These are phyloP conservation scores for Thalassiosira livingstoniorum DNA, from an alignment of 352 stramenopile genomes.

Conservation along the genomic window DNA sequence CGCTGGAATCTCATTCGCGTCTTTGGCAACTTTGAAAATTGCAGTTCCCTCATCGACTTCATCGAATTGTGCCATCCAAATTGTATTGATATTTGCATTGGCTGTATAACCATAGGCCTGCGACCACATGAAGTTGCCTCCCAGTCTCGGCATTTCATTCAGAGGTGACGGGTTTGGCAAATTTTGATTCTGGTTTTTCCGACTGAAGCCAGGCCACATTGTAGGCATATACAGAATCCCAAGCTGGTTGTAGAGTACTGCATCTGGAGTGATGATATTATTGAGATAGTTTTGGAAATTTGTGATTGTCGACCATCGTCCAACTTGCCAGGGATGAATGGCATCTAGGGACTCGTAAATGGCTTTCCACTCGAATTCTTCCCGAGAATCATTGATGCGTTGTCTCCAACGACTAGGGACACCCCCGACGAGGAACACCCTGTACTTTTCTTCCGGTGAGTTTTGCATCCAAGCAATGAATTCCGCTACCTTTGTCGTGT, in stretches of 20 bases:
- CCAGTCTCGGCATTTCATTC: conserved; percentile 55
- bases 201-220: conserved; percentile 57
- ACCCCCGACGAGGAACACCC: conserved; percentile 62
- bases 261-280: conserved; percentile 48
- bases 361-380: conserved; percentile 25
- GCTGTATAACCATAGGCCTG: conserved; percentile 40
- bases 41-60: conserved; percentile 29
- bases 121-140: conserved; percentile 59
- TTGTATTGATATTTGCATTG: conserved; percentile 31
- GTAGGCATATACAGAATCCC: conserved; percentile 34
- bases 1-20: conserved; percentile 10
- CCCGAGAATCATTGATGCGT: conserved; percentile 35
- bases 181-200: conserved; percentile 43
- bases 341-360: conserved; percentile 61
- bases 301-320: conserved; percentile 25
- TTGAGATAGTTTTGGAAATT: conserved; percentile 37
- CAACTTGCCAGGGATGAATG: conserved; percentile 65
- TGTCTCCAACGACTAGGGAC: conserved; percentile 49
- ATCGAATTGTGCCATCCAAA: conserved; percentile 51
- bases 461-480: conserved; percentile 64
- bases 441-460: conserved; percentile 42
- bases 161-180: neutral
- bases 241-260: conserved; percentile 7
- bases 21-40: conserved; percentile 33
- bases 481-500: conserved; percentile 26